phyloP scores from a whole-genome alignment of 225 moss, liverwort and hornwort species.

The Climacium dendroides region DNA sequence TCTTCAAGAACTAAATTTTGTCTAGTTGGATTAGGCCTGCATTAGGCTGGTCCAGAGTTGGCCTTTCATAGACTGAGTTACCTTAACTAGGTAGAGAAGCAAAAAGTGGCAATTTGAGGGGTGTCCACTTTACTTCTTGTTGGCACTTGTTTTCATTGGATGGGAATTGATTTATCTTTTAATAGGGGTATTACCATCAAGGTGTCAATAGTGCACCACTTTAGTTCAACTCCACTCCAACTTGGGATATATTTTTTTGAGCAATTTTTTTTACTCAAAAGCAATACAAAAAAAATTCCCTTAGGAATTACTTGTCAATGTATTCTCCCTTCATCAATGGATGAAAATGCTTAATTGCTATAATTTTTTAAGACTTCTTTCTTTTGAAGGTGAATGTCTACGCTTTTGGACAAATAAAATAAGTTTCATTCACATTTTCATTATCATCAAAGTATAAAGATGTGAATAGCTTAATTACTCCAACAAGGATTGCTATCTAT shows the following conservation, averaged over 20 bases:
- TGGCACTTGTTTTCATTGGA: neutral
- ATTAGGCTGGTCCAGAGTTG: too few relatives aligned
- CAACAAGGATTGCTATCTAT: rapidly evolving
- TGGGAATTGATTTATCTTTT: neutral
- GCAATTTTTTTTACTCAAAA: neutral
- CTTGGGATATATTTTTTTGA: rapidly evolving
- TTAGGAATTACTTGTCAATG: rapidly evolving
- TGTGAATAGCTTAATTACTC: neutral
- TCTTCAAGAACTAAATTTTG: too few relatives aligned
- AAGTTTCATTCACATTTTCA: neutral
- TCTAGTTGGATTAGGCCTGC: too few relatives aligned
- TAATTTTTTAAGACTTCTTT: rapidly evolving
- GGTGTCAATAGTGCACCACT: neutral
- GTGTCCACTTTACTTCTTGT: neutral
- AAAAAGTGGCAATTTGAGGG: neutral
- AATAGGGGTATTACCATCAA: rapidly evolving
- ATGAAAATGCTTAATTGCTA: neutral
- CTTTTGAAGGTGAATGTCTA: rapidly evolving
- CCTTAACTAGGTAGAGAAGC: neutral
- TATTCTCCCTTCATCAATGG: neutral
- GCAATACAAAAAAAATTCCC: rapidly evolving
- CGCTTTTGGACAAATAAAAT: too few relatives aligned
- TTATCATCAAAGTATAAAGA: neutral
- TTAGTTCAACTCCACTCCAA: rapidly evolving
- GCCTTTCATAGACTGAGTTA: too few relatives aligned